These are phyloP conservation scores for Paecilomyces variotii DNA, from an alignment of 2,329 filamentous ascomycete species.

Conservation along the genomic window DNA sequence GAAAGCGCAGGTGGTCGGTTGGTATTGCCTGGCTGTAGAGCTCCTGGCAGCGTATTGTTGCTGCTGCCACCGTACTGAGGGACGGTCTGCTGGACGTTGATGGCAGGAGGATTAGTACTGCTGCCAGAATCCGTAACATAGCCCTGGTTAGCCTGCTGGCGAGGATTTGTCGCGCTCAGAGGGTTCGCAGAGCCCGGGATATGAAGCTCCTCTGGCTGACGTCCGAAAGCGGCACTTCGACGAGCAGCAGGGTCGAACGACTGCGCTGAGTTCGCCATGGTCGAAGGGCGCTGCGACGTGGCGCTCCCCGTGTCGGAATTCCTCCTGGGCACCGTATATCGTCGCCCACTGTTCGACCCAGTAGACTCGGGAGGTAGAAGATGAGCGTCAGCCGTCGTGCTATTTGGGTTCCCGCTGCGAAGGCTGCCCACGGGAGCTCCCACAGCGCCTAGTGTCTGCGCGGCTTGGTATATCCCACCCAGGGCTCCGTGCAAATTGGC, in stretches of 20 bases:
- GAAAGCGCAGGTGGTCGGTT: constrained; percentile 46
- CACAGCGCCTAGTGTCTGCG: constrained; percentile 40
- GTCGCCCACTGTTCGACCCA: constrained; percentile 21
- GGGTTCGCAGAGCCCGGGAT: constrained; percentile 34
- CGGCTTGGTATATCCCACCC: constrained; percentile 38
- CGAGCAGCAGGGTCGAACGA: constrained; percentile 45
- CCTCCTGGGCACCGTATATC: constrained; percentile 9
- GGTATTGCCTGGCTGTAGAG: constrained; percentile 49
- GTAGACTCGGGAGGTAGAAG: constrained; percentile 29
- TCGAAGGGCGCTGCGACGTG: constrained; percentile 10
- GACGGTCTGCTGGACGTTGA: constrained; percentile 53
- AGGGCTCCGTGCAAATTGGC: constrained; percentile 19
- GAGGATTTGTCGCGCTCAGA: constrained; percentile 26
- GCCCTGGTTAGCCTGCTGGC: constrained; percentile 37
- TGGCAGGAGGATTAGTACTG: constrained; percentile 42
- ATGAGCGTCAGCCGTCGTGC: constrained; percentile 38
- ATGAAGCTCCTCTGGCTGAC: constrained; percentile 50
- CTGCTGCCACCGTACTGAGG: constrained; percentile 35
- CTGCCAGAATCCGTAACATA: constrained; percentile 44
- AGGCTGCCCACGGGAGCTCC: constrained; percentile 27
- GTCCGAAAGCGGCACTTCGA: constrained; percentile 39
- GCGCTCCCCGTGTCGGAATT: constrained; percentile 3
- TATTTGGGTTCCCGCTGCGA: constrained; percentile 25
- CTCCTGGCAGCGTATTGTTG: constrained; percentile 47
- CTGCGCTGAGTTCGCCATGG: constrained; percentile 38